Evolutionary conservation across 306 rosid genomes (phyloP), one percentile per base, ranked within the genome.

Genomic region (Acacia confusa): DNA sequence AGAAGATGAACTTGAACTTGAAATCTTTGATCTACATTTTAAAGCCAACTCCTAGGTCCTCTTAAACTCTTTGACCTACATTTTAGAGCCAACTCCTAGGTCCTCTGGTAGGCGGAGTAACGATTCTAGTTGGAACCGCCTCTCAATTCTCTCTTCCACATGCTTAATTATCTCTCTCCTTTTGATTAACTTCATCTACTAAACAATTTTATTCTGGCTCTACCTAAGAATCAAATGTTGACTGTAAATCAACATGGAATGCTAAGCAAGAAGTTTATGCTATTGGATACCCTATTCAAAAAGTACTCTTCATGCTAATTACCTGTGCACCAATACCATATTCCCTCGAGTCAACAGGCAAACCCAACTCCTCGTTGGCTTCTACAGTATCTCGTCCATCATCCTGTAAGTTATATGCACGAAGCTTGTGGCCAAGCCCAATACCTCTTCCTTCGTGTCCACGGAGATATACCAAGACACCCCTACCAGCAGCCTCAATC

Each of bases 321-420:
- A 93, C 99, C 98, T 95, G 99, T 3, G 99, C 98, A 10, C 98
- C 98, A 55, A 95, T 92, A 79, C 99, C 99, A 66, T 95, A 95
- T 72, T 95, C 99, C 16, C 99, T 94, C 25, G 97, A 92, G 86
- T 95, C 99, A 40, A 93, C 93, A 0, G 99, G 99, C 87, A 95
- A 80, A 70, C 99, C 99, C 79, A 95, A 75, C 77, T 95, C 99
- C 60, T 95, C 97, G 9, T 95, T 93, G 73, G 99, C 99, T 86
- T 95, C 98, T 16, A 95, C 99, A 0, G 98, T 92, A 61, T 93
- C 99, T 0, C 94, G 85, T 20, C 97, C 98, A 11, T 83, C 88
- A 36, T 93, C 98, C 71, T 95, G 99, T 75, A 95, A 87, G 83
- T 89, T 95, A 82, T 95, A 95, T 5, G 97, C 99, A 17, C 87